Evolutionary conservation across 2,329 filamentous ascomycete species (phyloP).

Genomic region (Venturia nashicola): DNA sequence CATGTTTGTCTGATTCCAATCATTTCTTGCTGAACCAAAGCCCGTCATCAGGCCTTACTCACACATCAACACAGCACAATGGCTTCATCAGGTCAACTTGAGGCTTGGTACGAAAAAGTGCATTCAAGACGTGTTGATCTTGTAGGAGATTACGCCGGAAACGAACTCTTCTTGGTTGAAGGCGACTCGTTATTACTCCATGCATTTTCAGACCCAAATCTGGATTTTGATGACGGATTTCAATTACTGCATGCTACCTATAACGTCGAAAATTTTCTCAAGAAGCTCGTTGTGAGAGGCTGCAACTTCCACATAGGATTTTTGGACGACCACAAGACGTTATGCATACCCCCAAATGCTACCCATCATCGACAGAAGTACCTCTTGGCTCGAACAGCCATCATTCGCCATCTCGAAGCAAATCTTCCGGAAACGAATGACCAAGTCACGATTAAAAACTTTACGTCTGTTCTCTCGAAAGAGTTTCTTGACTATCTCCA

Average conservation of each 20-base stretch:
- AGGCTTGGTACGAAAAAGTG: conserved; percentile 28
- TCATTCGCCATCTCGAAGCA: conserved; percentile 50
- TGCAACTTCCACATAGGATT: conserved; percentile 63
- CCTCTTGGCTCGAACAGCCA: conserved; percentile 46
- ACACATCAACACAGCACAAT: background rate
- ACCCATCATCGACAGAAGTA: conserved; percentile 37
- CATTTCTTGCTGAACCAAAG: background rate
- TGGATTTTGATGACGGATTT: conserved; percentile 55
- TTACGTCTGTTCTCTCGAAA: conserved; percentile 33
- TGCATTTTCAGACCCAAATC: conserved; percentile 46
- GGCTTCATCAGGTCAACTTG: background rate
- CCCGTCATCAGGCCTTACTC: background rate
- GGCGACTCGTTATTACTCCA: conserved; percentile 59
- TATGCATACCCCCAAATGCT: conserved; percentile 41
- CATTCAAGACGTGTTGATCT: conserved; percentile 39
- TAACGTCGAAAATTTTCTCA: conserved; percentile 53
- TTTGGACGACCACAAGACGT: conserved; percentile 44
- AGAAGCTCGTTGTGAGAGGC: conserved; percentile 46
- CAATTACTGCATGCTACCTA: conserved; percentile 62
- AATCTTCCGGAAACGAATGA: conserved; percentile 28
- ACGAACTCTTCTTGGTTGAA: conserved; percentile 60
- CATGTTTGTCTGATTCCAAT: background rate
- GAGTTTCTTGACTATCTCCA: conserved; percentile 45
- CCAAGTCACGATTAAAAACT: conserved; percentile 33
- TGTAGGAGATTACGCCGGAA: conserved; percentile 62